These are phyloP conservation scores for Aspergillus nidulans DNA, from an alignment of 495 filamentous ascomycete species.

Conservation along the genomic window DNA sequence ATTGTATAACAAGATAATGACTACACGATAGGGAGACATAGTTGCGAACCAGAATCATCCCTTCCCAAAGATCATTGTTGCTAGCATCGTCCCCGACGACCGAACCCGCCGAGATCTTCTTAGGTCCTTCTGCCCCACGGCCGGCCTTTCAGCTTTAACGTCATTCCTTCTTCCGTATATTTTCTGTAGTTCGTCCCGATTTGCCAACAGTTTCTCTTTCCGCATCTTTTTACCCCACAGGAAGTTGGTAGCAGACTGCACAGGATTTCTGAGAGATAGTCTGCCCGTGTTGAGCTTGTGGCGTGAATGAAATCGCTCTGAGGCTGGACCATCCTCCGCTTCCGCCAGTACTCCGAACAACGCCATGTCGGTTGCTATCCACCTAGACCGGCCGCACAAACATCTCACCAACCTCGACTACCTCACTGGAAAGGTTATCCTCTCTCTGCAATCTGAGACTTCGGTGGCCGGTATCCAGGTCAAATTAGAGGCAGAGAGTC, in stretches of 20 bases:
- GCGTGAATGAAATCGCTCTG: background rate
- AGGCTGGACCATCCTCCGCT: background rate
- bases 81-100: background rate
- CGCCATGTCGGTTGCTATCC: conserved; percentile 72
- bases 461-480: conserved; percentile 75
- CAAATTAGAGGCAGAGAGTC: conserved; percentile 89
- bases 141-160: conserved; percentile 16
- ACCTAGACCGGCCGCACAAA: conserved; percentile 66
- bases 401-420: conserved; percentile 89
- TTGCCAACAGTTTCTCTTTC: background rate
- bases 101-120: conserved; percentile 12
- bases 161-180: conserved; percentile 15
- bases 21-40: background rate
- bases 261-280: background rate
- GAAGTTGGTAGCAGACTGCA: background rate
- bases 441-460: conserved; percentile 59
- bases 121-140: conserved; percentile 8
- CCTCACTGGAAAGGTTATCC: conserved; percentile 63
- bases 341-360: background rate
- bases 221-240: background rate
- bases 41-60: background rate
- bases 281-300: background rate
- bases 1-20: background rate
- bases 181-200: conserved; percentile 6
- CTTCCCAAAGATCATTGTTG: background rate